phyloP scores from a whole-genome alignment of 345 rosid genomes.

The Salix koriyanagi region DNA sequence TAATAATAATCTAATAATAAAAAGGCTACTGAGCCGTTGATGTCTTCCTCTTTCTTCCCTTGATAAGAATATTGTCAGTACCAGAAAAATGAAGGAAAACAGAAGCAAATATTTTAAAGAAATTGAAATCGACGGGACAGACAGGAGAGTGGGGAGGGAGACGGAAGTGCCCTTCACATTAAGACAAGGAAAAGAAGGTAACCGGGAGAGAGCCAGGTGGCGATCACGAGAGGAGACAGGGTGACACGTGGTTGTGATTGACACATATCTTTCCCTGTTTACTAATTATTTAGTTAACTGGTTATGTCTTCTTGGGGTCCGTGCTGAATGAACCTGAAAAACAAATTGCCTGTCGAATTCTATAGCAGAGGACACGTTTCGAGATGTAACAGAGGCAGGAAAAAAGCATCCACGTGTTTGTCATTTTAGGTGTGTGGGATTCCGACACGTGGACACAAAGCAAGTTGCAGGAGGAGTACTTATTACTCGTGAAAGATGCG shows the following conservation, averaged over 20 bases:
- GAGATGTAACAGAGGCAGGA: not conserved
- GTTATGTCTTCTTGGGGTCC: slow-evolving; percentile 5
- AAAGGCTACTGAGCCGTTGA: not conserved
- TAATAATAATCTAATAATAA: not conserved
- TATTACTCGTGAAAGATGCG: not conserved
- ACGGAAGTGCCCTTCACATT: slow-evolving; percentile 16
- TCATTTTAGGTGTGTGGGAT: not conserved
- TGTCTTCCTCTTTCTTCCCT: not conserved
- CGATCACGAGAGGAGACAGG: slow-evolving; percentile 36
- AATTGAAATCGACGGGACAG: not conserved
- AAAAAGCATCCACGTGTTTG: slow-evolving; percentile 29
- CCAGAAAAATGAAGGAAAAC: not conserved
- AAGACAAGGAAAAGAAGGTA: slow-evolving; percentile 5
- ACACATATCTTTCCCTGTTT: not conserved
- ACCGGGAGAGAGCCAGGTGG: slow-evolving; percentile 59
- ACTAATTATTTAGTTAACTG: not conserved
- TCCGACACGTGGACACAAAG: slow-evolving; percentile 27
- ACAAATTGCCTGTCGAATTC: slow-evolving; percentile 23
- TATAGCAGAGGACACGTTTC: slow-evolving; percentile 35
- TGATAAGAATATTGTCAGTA: not conserved
- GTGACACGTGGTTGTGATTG: slow-evolving; percentile 63
- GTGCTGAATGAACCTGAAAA: not conserved
- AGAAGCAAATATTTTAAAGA: not conserved
- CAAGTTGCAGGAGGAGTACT: not conserved
- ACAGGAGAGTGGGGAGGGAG: too few species aligned